These are phyloP conservation scores for Aureobasidium sp. DNA, from an alignment of 2,329 filamentous ascomycete species.

Conservation along the genomic window DNA sequence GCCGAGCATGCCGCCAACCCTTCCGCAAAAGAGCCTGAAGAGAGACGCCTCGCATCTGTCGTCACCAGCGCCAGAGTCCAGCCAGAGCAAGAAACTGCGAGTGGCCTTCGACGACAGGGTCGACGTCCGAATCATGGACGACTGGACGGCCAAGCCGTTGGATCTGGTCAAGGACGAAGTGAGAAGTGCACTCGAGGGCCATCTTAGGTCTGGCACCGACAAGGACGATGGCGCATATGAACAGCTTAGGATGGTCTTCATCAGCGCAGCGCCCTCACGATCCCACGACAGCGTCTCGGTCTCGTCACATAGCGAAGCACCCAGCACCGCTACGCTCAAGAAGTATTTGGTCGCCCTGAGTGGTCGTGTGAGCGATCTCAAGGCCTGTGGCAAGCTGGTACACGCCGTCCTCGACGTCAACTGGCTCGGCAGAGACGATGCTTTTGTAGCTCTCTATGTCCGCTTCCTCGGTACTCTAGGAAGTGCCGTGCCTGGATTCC, in stretches of 20 bases:
- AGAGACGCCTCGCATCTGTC: conserved; percentile 30
- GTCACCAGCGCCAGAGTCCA: conserved; percentile 26
- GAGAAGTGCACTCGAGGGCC: conserved; percentile 38
- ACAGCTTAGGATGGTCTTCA: conserved; percentile 46
- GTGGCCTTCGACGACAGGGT: conserved; percentile 43
- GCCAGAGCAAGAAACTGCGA: conserved; percentile 36
- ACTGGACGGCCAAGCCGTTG: conserved; percentile 44
- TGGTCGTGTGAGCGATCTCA: conserved; percentile 47
- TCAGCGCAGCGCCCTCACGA: conserved; percentile 35
- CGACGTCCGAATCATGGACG: conserved; percentile 38
- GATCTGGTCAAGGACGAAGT: conserved; percentile 55
- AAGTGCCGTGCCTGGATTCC: conserved; percentile 73
- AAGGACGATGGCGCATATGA: conserved; percentile 51
- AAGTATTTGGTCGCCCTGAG: conserved; percentile 53
- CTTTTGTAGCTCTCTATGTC: conserved; percentile 49
- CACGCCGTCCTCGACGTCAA: conserved; percentile 49
- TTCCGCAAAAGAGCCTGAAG: conserved; percentile 26
- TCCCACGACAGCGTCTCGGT: conserved; percentile 18
- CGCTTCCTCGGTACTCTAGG: conserved; percentile 56
- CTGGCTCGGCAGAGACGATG: conserved; percentile 55
- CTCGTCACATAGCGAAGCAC: conserved; percentile 31
- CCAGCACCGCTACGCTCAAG: conserved; percentile 44
- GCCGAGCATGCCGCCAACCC: conserved; percentile 27
- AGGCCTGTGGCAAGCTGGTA: conserved; percentile 50
- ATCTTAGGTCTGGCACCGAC: conserved; percentile 31